A percentile compares a stretch with the other conserved stretches of the same genome.
phyloP scores from a whole-genome alignment of 768 basidiomycete species.

The Vararia minispora region DNA sequence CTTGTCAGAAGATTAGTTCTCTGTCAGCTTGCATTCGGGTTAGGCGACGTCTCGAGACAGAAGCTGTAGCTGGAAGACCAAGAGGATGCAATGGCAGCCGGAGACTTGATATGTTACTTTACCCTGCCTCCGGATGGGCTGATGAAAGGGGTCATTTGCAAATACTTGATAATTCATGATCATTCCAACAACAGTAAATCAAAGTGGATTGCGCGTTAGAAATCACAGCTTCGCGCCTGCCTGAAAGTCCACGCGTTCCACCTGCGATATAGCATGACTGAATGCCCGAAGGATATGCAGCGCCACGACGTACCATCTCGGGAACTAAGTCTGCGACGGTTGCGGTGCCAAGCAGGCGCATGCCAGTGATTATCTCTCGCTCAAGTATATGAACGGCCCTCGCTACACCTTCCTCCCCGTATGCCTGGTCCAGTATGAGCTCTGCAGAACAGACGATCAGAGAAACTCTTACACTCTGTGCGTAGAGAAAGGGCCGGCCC shows the following conservation, averaged over 20 bases:
- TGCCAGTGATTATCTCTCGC: conserved; percentile 66
- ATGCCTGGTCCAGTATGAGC: conserved; percentile 43
- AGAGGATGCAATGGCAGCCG: too few relatives aligned
- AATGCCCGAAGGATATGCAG: too few relatives aligned
- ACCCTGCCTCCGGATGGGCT: too few relatives aligned
- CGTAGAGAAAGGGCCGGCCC: conserved; percentile 79
- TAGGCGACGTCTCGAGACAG: too few relatives aligned
- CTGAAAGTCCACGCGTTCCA: conserved; percentile 54
- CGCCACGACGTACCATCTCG: conserved; percentile 52
- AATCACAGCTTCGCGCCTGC: conserved; percentile 23
- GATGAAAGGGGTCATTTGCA: too few relatives aligned
- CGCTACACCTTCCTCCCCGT: conserved; percentile 59
- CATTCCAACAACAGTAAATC: too few relatives aligned
- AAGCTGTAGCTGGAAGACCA: too few relatives aligned
- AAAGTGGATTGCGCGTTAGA: conserved; percentile 3
- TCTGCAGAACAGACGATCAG: background rate
- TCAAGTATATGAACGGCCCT: conserved; percentile 58
- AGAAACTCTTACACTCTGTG: conserved; percentile 50
- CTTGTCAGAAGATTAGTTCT: too few relatives aligned
- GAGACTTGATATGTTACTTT: too few relatives aligned
- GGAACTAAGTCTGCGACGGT: conserved; percentile 56
- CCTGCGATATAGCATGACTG: too few relatives aligned
- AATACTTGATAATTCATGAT: too few relatives aligned
- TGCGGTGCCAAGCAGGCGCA: conserved; percentile 66
- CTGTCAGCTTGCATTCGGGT: too few relatives aligned